Evolutionary conservation across 768 basidiomycete species (phyloP).

Genomic region (Trametes cubensis): DNA sequence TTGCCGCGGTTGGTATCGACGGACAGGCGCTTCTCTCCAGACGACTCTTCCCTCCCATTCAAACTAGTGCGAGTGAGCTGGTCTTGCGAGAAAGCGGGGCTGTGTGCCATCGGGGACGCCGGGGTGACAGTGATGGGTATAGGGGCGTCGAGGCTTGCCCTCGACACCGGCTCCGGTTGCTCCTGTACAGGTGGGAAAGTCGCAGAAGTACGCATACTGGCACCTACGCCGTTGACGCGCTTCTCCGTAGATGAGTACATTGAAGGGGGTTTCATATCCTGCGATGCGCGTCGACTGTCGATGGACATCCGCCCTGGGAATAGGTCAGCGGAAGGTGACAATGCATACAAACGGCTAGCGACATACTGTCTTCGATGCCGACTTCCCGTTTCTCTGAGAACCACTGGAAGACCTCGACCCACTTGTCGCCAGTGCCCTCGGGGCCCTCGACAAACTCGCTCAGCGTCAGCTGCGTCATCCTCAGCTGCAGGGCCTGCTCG

Average conservation of each 20-base stretch:
- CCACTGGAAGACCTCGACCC: constrained; percentile 87
- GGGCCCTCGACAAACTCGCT: constrained; percentile 84
- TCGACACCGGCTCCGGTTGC: constrained; percentile 14
- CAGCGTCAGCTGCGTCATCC: constrained; percentile 83
- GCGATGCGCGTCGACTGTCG: constrained; percentile 32
- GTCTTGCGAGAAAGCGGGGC: constrained; percentile 11
- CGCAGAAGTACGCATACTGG: constrained; percentile 1
- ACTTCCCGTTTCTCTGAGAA: constrained; percentile 66
- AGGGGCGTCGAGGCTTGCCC: constrained; percentile 18
- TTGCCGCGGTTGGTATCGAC: constrained; percentile 36
- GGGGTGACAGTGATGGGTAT: constrained; percentile 62
- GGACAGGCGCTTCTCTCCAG: constrained; percentile 10
- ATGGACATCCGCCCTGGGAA: constrained; percentile 33
- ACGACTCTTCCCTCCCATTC: constrained; percentile 13
- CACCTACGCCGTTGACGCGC: constrained; percentile 7
- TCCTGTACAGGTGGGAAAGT: constrained; percentile 16
- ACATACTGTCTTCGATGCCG: constrained; percentile 36
- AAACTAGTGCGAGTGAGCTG: constrained; percentile 10
- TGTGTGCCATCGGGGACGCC: constrained; percentile 51
- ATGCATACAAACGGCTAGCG: background rate
- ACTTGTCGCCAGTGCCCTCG: constrained; percentile 77
- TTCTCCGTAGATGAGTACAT: constrained; percentile 25
- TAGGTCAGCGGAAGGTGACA: background rate
- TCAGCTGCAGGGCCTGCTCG: constrained; percentile 78
- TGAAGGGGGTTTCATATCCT: constrained; percentile 36